Base-by-base conservation (phyloP, 192 early-diverging fungal genomes). In the Coemansia sp. region DNA sequence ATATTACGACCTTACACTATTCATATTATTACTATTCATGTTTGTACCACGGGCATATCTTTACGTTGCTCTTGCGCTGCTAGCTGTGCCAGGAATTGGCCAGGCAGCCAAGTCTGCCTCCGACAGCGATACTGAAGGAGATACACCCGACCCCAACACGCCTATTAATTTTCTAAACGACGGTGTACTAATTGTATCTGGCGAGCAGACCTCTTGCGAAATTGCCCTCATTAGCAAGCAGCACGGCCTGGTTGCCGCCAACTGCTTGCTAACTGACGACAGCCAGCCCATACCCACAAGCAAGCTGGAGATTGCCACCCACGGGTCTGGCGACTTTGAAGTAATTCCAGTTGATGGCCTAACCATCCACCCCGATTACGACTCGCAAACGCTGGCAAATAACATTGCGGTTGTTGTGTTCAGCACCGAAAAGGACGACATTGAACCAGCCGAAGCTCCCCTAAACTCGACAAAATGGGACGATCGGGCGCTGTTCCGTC, bases 381-480 rank as follows among this genome's bases (percentile, higher is more conserved):
- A 69, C 58, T 3, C 33, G 2, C 7, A 24, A 10, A 65, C 73
- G 3, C 49, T 76, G 5, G 67, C 73, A 16, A 76, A 76, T 54
- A 76, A 76, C 46, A 55, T 76, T 62, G 73, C 66, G 0, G 35
- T 76, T 9, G 16, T 76, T 5, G 23, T 58, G 30, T 65, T 62
- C 61, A 54, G 27, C 18, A 51, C 49, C 25, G 29, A 30, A 14
- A 30, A 28, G 49, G 49, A 50, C 25, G 54, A 35, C 14, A 42
- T 16, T 8, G 35, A 29, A 51, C 51, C 43, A 4, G 14, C 61
- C 6, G 49, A 31, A 16, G 40, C 54, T 32, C 23, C 57, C 12
- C 49, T 50, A 1, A 30, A n/a, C 14, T 48, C 45, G 14, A 63
- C 23, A 30, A 52, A 46, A 16, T 69, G 60, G 42, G 56, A 62